Evolutionary conservation across 768 basidiomycete genomes (phyloP), one percentile per base, ranked within the genome.

Genomic region (Kwoniella bestiolae): DNA sequence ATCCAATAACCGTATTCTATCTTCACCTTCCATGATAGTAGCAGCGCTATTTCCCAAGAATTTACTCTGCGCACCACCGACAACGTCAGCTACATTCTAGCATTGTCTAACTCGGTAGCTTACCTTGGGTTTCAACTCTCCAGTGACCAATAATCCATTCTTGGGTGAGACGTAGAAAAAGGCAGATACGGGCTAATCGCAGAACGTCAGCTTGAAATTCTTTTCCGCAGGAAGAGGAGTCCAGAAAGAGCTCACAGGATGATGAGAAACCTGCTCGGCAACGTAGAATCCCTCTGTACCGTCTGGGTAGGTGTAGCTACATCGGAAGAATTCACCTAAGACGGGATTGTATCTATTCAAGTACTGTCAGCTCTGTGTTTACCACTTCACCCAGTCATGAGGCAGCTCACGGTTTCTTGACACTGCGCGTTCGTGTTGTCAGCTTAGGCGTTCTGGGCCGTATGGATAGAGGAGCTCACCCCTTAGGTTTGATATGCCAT

Each of bases 401-500:
- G 11, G n/a, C n/a, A 26, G 84, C 90, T 82, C 75, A 94, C 87
- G 95, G 95, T 83, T 99, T 99, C 90, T 99, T 99, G 66, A 98
- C 96, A 58, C 79, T 78, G 57, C 2, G n/a, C n/a, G n/a, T n/a
- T n/a, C n/a, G n/a, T n/a, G n/a, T n/a, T n/a, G 44, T 59, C 52
- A 65, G 61, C 47, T 49, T 7, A 9, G n/a, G 18, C 55, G 25
- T 28, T 12, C 21, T 23, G 8, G 18, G 0, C 21, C 3, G 26
- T 50, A 38, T 23, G 3, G 32, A 2, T 23, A 23, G 3, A 3
- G n/a, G 25, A 50, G 41, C 79, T 65, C 45, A 77, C 94, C 96
- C 83, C 91, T 94, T 71, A 18, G 96, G 94, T 82, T 97, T 97
- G 83, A 97, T 94, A 82, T 98, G 96, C 96, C 96, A 99, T 25